Conservation (phyloP, 2,329 filamentous ascomycete species). For the Bipolaris sorokiniana region DNA sequence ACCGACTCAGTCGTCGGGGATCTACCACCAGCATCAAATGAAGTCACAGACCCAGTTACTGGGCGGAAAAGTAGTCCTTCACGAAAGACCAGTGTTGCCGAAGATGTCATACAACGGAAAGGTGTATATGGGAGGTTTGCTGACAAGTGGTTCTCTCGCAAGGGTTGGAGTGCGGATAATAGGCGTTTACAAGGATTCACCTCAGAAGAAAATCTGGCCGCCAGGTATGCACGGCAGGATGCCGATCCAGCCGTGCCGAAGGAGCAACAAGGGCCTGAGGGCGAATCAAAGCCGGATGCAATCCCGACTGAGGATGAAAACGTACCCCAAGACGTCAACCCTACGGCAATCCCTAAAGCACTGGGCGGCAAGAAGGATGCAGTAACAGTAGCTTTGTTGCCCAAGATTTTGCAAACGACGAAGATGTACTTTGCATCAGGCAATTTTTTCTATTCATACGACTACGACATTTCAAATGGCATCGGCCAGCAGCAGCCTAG, state of each 20-base stretch:
- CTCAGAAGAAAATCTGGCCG: constrained; percentile 53
- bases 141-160: constrained; percentile 86
- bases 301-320: constrained; percentile 31
- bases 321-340: constrained; percentile 31
- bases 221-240: constrained; percentile 43
- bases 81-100: constrained; percentile 67
- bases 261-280: constrained; percentile 30
- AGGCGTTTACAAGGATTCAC: constrained; percentile 73
- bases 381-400: constrained; percentile 62
- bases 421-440: constrained; percentile 80
- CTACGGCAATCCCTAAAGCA: constrained; percentile 46
- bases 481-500: constrained; percentile 52
- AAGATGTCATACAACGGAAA: constrained; percentile 84
- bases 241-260: constrained; percentile 38
- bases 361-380: constrained; percentile 42
- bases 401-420: constrained; percentile 82
- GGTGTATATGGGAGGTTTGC: constrained; percentile 90
- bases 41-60: constrained; percentile 41
- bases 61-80: constrained; percentile 31
- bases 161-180: constrained; percentile 77
- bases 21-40: constrained; percentile 39
- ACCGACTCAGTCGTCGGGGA: constrained; percentile 49
- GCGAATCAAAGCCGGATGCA: constrained; percentile 26
- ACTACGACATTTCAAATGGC: constrained; percentile 84
- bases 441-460: constrained; percentile 96